Evolutionary conservation across 2,329 filamentous ascomycete genomes (phyloP), one percentile per base, ranked within the genome.

Genomic region (Botrytis medusae): DNA sequence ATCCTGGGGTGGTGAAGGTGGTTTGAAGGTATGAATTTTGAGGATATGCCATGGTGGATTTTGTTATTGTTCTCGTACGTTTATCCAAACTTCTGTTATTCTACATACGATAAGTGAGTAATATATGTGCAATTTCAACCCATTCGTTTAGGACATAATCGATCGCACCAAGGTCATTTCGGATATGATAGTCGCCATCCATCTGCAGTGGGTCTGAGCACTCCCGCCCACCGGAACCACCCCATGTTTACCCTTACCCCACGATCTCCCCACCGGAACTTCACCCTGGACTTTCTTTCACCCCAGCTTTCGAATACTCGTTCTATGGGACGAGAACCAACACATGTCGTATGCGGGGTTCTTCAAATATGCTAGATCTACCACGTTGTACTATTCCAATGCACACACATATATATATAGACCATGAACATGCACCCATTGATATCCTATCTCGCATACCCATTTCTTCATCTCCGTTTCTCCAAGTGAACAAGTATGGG

Each of bases 1-100:
- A 83, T 64, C 79, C 82, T 10, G 77, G 76, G 1, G 78, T 74
- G 6, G 75, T 64, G 34, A 83, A 83, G 4, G 73, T 77, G 9
- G 82, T 84, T 18, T 79, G 71, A 4, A 74, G 44, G 74, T 85
- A 85, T 1, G 81, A 77, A n/a, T 80, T 81, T 76, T 86, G 84
- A 8, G 84, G 84, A 68, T 85, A 82, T 40, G 82, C 78, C 83
- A 84, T 82, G 42, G 22, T 48, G 62, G 14, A 16, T 34, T 48
- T 46, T 5, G 4, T 7, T 72, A 51, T 59, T 61, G 48, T 25
- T 70, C 37, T n/a, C 2, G 25, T 44, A 20, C n/a, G 16, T 63
- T 10, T 25, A 10, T 32, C 22, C 25, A 44, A 42, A 42, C 25
- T 44, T 25, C 68, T 44, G 7, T 29, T 48, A 48, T n/a, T 22